Percentiles rank a stretch among this genome's conserved stretches.
These are phyloP conservation scores for Cyclocybe cylindracea DNA, from an alignment of 768 basidiomycete species.

Conservation along the genomic window DNA sequence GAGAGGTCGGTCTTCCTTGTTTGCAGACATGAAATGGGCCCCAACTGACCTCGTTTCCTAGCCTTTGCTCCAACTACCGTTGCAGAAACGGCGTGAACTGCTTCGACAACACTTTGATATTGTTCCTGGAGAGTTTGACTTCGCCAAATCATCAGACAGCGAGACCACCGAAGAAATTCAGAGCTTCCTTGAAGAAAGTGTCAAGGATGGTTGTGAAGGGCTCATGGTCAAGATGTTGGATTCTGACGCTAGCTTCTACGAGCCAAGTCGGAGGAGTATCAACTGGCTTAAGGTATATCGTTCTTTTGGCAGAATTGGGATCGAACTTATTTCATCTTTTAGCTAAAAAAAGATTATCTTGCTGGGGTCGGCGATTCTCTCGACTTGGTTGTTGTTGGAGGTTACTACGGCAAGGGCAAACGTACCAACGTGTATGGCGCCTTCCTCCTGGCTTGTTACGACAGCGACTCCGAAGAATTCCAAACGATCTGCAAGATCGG, in stretches of 20 bases:
- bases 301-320: not conserved
- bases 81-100: slow-evolving; percentile 75
- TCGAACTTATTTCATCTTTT: not conserved
- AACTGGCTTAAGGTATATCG: slow-evolving; percentile 92
- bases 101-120: slow-evolving; percentile 78
- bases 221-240: slow-evolving; percentile 99
- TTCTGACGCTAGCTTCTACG: slow-evolving; percentile 88
- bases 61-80: slow-evolving; percentile 79
- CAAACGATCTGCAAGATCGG: slow-evolving; percentile 99
- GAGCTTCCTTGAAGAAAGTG: slow-evolving; percentile 90
- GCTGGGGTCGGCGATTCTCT: slow-evolving; percentile 96
- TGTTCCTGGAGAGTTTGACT: slow-evolving; percentile 89
- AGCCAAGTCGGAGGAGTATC: slow-evolving; percentile 91
- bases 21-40: not conserved
- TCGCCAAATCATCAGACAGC: slow-evolving; percentile 88
- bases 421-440: slow-evolving; percentile 97
- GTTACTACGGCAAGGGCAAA: slow-evolving; percentile 97
- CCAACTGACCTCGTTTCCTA: slow-evolving; percentile 28
- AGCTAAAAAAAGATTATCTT: slow-evolving; percentile 99
- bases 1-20: slow-evolving; percentile 65
- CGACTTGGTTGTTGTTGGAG: slow-evolving; percentile 97
- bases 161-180: slow-evolving; percentile 94
- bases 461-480: slow-evolving; percentile 89
- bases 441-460: slow-evolving; percentile 96
- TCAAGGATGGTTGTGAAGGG: slow-evolving; percentile 98